Base-by-base conservation (phyloP, 176 grass and related monocot species). In the Cocos nucifera region DNA sequence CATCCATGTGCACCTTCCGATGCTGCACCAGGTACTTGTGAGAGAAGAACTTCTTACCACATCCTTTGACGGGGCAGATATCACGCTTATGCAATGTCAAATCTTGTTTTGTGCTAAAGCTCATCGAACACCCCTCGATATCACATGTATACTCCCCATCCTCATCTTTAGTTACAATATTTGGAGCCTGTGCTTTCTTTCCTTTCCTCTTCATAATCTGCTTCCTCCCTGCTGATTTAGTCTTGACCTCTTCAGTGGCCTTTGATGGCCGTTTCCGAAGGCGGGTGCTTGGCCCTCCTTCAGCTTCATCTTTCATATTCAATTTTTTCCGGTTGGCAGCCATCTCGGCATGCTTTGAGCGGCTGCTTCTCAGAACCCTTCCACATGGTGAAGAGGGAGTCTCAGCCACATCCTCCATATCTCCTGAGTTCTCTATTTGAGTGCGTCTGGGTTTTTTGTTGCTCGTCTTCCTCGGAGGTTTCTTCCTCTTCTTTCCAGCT, bases 11-110 rank as follows among this genome's bases (percentile, higher is more conserved):
- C 39, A 98, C 93, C 76, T 98, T 98, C 15, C 84, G 81, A 67
- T 98, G 93, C 77, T 91, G 87, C 69, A 98, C 75, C 66, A 98
- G 72, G 64, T 98, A 98, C 53, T 92, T 98, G 59, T 98, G 93
- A 28, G 87, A 92, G 68, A 98, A 98, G 50, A 98, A 98, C 64
- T 98, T 98, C 70, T 92, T 98, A 22, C 73, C 83, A 67, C 93
- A 98, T 67, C 84, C 93, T 75, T 92, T 92, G 17, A 88, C 60
- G 49, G 87, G 93, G 73, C 93, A 98, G 57, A 98, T 92, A 35
- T 98, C 86, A 39, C 82, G 74, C 71, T 92, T 98, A 65, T 98
- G 93, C 66, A 85, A 60, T n/a, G 53, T 23, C 70, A 98, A 54
- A 28, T 98, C 93, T 26, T 92, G 84, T 56, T 86, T 86, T 24